Base-by-base conservation (phyloP, 2,329 filamentous ascomycete genomes). In the Aspergillus fischeri region DNA sequence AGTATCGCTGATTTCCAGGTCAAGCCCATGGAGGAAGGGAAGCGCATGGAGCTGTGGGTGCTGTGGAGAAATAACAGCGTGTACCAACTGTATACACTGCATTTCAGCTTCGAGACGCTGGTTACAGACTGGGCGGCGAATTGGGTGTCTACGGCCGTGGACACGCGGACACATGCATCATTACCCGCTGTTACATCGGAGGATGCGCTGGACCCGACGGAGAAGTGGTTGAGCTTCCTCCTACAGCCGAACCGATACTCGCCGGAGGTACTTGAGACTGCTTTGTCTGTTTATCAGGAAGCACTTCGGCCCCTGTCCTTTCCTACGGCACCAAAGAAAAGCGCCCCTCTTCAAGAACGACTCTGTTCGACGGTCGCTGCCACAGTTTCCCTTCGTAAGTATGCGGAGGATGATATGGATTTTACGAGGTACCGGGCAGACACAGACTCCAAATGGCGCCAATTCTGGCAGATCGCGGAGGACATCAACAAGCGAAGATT, bases 401-500 rank as follows among this genome's bases (percentile, higher is more conserved):
- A 78, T 29, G 77, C 84, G 9, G 81, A 85, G 14, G 86, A 86
- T 14, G 83, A 82, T 28, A 85, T 90, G 74, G 89, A 95, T 67
- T 91, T 90, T 64, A 85, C 89, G 25, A 82, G 87, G 56, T 94
- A 92, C 70, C 83, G 89, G 56, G 78, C 81, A 35, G 86, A 90
- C 32, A 86, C 88, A 53, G 89, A 94, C 68, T 82, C 84, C 10
- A 92, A 96, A 71, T 99, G 94, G 94, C 86, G 89, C 61, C 85
- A 90, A 52, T 96, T 96, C 73, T 96, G 92, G 77, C 86, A 92
- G 32, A 81, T 97, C 20, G 82, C 96, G 20, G 81, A 90, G 11
- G 92, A 96, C 70, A 78, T 99, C 44, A 92, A 97, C 70, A 92
- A 89, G 67, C 88, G 91, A 67, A 83, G 92, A 67, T 88, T 89